Conservation (phyloP, 768 basidiomycete species). For the Leccinum imitatum region DNA sequence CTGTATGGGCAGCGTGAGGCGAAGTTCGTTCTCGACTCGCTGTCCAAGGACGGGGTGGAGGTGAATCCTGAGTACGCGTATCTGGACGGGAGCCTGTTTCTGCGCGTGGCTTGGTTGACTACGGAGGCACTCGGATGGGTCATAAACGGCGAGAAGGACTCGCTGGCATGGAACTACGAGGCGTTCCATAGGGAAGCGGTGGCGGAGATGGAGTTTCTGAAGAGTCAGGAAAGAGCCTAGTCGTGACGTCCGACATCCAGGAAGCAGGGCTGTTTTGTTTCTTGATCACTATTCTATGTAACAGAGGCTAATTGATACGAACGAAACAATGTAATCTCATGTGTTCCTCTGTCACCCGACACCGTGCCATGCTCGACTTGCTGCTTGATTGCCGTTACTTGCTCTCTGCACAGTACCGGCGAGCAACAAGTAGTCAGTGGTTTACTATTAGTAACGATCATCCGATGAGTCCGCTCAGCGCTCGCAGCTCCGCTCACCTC, state of each 20-base stretch:
- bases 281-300: not conserved
- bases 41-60: constrained; percentile 24
- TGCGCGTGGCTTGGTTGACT: constrained; percentile 55
- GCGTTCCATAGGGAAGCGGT: constrained; percentile 28
- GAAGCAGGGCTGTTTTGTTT: no score
- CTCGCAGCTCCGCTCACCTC: not conserved
- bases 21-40: constrained; percentile 32
- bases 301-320: not conserved
- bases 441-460: no score
- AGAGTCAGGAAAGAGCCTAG: constrained; percentile 19
- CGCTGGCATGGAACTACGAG: constrained; percentile 30
- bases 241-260: not conserved
- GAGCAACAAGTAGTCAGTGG: no score
- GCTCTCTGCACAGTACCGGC: no score
- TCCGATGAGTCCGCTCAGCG: not conserved
- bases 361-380: no score
- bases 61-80: constrained; percentile 47
- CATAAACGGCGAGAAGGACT: constrained; percentile 37
- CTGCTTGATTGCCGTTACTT: no score
- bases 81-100: constrained; percentile 64
- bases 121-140: constrained; percentile 43
- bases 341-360: no score
- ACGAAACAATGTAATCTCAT: not conserved
- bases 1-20: constrained; percentile 43
- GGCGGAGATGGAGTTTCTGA: constrained; percentile 26